Evolutionary conservation across 2,329 filamentous ascomycete species (phyloP).

Genomic region (Didymella keratinophila): DNA sequence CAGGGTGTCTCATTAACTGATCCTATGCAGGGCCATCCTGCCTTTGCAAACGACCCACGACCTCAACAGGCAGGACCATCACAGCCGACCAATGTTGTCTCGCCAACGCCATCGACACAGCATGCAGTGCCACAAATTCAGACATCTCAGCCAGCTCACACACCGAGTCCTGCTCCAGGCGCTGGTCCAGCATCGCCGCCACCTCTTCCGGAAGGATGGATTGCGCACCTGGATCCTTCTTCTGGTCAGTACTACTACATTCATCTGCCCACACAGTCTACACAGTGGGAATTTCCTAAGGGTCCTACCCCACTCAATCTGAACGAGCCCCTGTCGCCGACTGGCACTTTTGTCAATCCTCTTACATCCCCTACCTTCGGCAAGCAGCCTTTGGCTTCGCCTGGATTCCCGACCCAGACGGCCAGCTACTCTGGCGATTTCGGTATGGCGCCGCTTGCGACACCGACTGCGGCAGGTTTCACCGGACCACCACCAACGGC

Average conservation of each 20-base stretch:
- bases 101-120: conserved; percentile 43
- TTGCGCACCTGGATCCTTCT: conserved; percentile 92
- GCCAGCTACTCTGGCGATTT: conserved; percentile 87
- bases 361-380: conserved; percentile 60
- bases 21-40: conserved; percentile 73
- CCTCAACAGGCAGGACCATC: conserved; percentile 58
- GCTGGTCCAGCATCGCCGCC: conserved; percentile 82
- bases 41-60: conserved; percentile 85
- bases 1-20: conserved; percentile 45
- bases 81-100: conserved; percentile 38
- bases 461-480: conserved; percentile 82
- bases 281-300: conserved; percentile 99
- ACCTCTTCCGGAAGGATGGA: conserved; percentile 96
- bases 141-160: conserved; percentile 37
- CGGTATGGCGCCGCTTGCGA: conserved; percentile 76
- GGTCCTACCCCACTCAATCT: conserved; percentile 88
- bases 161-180: conserved; percentile 63
- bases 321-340: conserved; percentile 85
- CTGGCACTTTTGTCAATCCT: conserved; percentile 61
- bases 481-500: conserved; percentile 86
- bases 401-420: conserved; percentile 81
- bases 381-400: conserved; percentile 73
- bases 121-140: conserved; percentile 37
- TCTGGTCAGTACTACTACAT: conserved; percentile 99
- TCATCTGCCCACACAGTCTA: conserved; percentile 91